Evolutionary conservation across 768 basidiomycete genomes (phyloP).

Genomic region (Pisolithus orientalis): DNA sequence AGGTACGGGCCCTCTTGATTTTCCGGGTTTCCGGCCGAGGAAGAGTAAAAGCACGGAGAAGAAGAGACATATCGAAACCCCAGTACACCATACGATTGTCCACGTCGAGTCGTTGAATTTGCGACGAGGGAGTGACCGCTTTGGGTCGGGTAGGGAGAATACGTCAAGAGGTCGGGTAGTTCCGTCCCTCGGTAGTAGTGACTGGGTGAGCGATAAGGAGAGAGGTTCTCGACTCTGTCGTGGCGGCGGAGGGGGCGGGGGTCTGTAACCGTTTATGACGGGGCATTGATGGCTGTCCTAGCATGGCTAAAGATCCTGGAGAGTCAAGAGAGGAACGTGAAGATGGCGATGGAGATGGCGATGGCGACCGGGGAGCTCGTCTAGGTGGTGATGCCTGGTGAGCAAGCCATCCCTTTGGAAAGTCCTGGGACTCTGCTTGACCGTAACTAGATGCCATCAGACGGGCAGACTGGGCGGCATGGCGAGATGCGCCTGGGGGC

Average conservation of each 20-base stretch:
- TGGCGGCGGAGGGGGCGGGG: slow-evolving; percentile 32
- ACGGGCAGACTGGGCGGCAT: slow-evolving; percentile 31
- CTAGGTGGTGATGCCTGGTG: slow-evolving; percentile 64
- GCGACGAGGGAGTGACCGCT: slow-evolving; percentile 57
- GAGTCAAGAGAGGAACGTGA: slow-evolving; percentile 24
- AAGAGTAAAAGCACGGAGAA: slow-evolving; percentile 63
- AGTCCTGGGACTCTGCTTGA: slow-evolving; percentile 35
- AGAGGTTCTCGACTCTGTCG: slow-evolving; percentile 41
- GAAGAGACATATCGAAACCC: slow-evolving; percentile 54
- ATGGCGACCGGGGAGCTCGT: slow-evolving; percentile 32
- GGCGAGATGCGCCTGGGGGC: slow-evolving; percentile 30
- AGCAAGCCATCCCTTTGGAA: slow-evolving; percentile 60
- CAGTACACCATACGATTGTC: slow-evolving; percentile 61
- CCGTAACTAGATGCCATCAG: slow-evolving; percentile 30
- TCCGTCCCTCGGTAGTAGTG: slow-evolving; percentile 71
- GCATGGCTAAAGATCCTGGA: slow-evolving; percentile 27
- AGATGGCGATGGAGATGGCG: slow-evolving; percentile 28
- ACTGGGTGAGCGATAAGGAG: slow-evolving; percentile 72
- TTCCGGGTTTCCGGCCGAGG: slow-evolving; percentile 39
- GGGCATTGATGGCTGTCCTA: slow-evolving; percentile 22
- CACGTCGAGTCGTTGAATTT: slow-evolving; percentile 72
- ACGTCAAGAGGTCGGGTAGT: slow-evolving; percentile 56
- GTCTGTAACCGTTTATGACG: slow-evolving; percentile 33
- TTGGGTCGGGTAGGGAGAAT: slow-evolving; percentile 74
- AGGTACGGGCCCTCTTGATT: slow-evolving; percentile 31